Percentiles rank a stretch among this genome's conserved stretches.
Conservation (phyloP, 2,329 filamentous ascomycete species). For the Fusarium robinianum region DNA sequence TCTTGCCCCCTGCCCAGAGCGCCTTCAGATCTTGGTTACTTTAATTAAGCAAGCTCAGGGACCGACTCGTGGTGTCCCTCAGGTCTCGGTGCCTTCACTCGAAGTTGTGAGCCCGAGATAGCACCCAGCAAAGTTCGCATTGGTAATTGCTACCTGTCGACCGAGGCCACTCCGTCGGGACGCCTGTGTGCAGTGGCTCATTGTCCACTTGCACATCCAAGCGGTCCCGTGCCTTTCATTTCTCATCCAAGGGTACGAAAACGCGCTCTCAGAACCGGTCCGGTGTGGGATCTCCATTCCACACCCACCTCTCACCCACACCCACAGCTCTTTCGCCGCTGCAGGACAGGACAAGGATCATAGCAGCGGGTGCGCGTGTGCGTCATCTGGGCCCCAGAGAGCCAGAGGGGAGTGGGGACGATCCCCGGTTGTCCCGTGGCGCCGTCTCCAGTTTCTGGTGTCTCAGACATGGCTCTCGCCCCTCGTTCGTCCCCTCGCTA, state of each 20-base stretch:
- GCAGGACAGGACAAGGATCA: constrained; percentile 26
- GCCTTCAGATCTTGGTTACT: constrained; percentile 29
- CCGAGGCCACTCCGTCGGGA: constrained; percentile 7
- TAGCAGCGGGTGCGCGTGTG: constrained; percentile 34
- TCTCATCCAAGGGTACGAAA: constrained; percentile 14
- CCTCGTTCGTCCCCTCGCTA: constrained; percentile 7
- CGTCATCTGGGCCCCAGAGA: constrained; percentile 37
- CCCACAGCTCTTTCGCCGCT: constrained; percentile 30
- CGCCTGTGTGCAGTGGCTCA: too few relatives aligned
- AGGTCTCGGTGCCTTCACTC: constrained; percentile 5
- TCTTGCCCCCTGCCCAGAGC: constrained; percentile 23
- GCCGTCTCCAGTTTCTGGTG: constrained; percentile 26
- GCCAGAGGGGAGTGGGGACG: constrained; percentile 25
- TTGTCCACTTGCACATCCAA: constrained; percentile 14
- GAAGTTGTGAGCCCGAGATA: too few relatives aligned
- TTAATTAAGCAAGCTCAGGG: constrained; percentile 25
- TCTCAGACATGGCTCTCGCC: constrained; percentile 29
- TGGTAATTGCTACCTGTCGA: too few relatives aligned
- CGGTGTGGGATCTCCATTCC: constrained; percentile 31
- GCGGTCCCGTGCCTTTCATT: constrained; percentile 19
- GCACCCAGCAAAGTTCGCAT: too few relatives aligned
- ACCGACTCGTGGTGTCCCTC: too few relatives aligned
- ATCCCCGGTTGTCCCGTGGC: constrained; percentile 29
- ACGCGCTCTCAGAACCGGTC: constrained; percentile 26
- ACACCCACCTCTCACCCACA: constrained; percentile 19